These are phyloP conservation scores for Cryptococcus sp. DNA, from an alignment of 1,284 basidiomycete species.

Conservation along the genomic window DNA sequence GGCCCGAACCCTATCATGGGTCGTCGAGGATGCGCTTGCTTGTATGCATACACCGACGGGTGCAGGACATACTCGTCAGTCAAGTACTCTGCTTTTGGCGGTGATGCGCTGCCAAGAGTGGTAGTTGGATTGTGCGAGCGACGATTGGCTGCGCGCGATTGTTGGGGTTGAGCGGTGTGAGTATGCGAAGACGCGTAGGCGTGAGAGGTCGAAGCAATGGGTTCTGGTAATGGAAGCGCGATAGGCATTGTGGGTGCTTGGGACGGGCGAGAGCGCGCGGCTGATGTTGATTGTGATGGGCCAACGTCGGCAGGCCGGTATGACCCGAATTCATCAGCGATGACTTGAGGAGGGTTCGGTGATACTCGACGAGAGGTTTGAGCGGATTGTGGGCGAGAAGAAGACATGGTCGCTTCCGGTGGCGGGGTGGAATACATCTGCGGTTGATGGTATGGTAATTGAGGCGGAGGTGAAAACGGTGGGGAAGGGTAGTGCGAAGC, in stretches of 20 bases:
- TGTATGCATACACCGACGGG: constrained; percentile 82
- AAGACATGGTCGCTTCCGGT: constrained; percentile 4
- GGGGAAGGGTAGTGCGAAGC: constrained; percentile 16
- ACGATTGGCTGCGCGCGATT: constrained; percentile 29
- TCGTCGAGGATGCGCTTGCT: constrained; percentile 76
- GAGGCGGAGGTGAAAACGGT: constrained; percentile 20
- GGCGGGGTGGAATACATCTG: constrained; percentile 6
- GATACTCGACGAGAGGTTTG: constrained; percentile 1
- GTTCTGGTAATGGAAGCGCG: constrained; percentile 27
- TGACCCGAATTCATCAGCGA: constrained; percentile 31
- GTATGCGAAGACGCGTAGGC: constrained; percentile 32
- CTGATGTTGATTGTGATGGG: constrained; percentile 29
- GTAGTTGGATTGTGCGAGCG: constrained; percentile 51
- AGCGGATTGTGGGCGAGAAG: constrained; percentile 9
- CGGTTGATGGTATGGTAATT: constrained; percentile 3
- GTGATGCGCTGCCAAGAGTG: constrained; percentile 31
- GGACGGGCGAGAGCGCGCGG: constrained; percentile 18
- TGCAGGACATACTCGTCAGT: constrained; percentile 59
- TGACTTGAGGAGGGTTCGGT: constrained; percentile 4
- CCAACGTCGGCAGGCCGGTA: constrained; percentile 13
- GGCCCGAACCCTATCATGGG: constrained; percentile 91
- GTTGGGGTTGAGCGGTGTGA: constrained; percentile 25
- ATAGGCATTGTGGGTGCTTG: constrained; percentile 37
- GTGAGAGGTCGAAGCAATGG: constrained; percentile 29
- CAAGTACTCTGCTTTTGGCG: constrained; percentile 45